These are phyloP conservation scores for Monosporascus cannonballus DNA, from an alignment of 2,329 filamentous ascomycete species.

Conservation along the genomic window DNA sequence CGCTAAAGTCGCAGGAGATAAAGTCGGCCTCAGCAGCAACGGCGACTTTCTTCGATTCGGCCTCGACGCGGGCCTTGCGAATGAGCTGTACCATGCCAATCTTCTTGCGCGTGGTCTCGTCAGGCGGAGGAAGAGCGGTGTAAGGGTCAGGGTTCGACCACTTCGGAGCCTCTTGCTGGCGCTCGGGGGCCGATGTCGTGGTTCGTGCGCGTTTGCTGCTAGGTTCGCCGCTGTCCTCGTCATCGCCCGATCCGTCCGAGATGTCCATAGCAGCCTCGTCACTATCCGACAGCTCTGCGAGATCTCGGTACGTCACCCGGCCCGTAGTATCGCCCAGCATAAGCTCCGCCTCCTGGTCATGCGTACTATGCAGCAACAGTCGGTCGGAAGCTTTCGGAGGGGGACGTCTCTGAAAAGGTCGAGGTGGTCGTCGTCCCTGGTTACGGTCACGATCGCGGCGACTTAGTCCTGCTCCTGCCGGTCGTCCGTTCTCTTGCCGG, in stretches of 20 bases:
- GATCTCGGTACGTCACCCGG: slow-evolving; percentile 45
- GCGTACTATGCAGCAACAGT: slow-evolving; percentile 40
- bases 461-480: neutral
- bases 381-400: slow-evolving; percentile 23
- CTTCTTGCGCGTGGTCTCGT: slow-evolving; percentile 67
- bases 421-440: slow-evolving; percentile 2
- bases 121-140: slow-evolving; percentile 74
- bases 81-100: slow-evolving; percentile 87
- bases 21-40: slow-evolving; percentile 68
- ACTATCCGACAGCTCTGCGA: slow-evolving; percentile 57
- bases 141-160: slow-evolving; percentile 98
- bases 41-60: slow-evolving; percentile 38
- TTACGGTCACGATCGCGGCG: slow-evolving; percentile 7
- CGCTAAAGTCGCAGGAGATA: slow-evolving; percentile 73
- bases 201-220: slow-evolving; percentile 37
- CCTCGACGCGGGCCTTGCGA: slow-evolving; percentile 73
- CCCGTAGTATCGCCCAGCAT: slow-evolving; percentile 39
- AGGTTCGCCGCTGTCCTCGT: slow-evolving; percentile 35
- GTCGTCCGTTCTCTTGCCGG: slow-evolving; percentile 8
- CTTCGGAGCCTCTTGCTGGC: slow-evolving; percentile 53
- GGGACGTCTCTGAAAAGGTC: neutral
- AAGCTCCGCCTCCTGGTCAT: slow-evolving; percentile 36
- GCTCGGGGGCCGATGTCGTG: slow-evolving; percentile 20
- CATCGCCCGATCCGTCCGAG: slow-evolving; percentile 41
- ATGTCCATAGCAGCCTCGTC: slow-evolving; percentile 61